Evolutionary conservation across 176 grass and related monocot species (phyloP), one percentile per base, ranked within the genome.

Genomic region (Avena sativa): DNA sequence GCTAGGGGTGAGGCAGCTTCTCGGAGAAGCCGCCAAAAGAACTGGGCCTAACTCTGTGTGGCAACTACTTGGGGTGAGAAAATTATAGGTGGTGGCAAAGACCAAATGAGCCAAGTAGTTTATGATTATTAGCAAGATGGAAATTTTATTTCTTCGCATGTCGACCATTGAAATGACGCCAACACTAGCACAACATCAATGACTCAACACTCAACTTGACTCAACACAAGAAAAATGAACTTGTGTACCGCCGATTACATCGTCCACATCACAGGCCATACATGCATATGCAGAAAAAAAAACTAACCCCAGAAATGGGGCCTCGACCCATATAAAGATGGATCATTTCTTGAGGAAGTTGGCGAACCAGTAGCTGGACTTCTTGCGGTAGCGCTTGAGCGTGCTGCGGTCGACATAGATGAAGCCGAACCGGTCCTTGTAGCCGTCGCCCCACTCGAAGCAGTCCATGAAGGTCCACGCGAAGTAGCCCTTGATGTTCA

Each of bases 401-500:
- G 76, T 81, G 56, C 64, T 58, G 28, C 69, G 91, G 76, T 94
- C 92, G 5, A 94, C 46, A 43, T 62, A 97, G 80, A 91, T 75
- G 84, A 97, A 64, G 4, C 95, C 95, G 56, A 94, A 97, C 2
- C 86, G 92, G 21, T 79, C 80, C 0, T 85, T 89, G 88, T 81
- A 97, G 0, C 95, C 95, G 5, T 87, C 87, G 0, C 76, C 87
- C 90, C 92, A 97, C 87, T 97, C 92, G 61, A 90, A 97, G 85
- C 86, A 83, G 86, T 97, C 95, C 84, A 94, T 88, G 40, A 94
- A 89, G 0, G 83, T 92, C 94, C 94, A 97, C 8, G 84, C 67
- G 78, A 92, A 97, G 67, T 94, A 92, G 0, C 90, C 94, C 78
- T 67, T 90, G 6, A 97, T 90, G 7, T 92, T 83, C 4, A 76